Percentiles rank a stretch among this genome's conserved stretches.
Conservation (phyloP, 768 basidiomycete species). For the Botryobasidium botryosum region DNA sequence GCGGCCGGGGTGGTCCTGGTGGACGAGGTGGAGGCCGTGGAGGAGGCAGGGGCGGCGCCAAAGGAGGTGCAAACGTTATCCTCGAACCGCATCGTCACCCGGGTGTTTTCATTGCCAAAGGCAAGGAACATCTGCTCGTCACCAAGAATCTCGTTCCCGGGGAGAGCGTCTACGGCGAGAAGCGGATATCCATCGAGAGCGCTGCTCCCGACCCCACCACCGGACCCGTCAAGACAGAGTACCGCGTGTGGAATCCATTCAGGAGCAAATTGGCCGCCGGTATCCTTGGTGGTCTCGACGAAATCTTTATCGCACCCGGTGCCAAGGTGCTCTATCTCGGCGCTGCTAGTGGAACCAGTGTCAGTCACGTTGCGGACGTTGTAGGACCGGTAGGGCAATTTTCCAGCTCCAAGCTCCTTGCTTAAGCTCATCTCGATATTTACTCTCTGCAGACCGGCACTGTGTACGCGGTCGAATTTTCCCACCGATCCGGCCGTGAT, state of each 20-base stretch:
- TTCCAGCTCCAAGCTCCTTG: not conserved
- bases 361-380: conserved; percentile 97
- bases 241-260: conserved; percentile 99
- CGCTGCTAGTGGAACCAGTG: conserved; percentile 94
- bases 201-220: conserved; percentile 30
- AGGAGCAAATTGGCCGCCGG: conserved; percentile 92
- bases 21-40: conserved; percentile 34
- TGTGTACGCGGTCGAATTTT: conserved; percentile 98
- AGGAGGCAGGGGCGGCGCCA: conserved; percentile 53
- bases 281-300: conserved; percentile 85
- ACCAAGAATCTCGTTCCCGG: conserved; percentile 97
- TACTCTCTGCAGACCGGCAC: conserved; percentile 53
- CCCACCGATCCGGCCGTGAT: conserved; percentile 89
- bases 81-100: conserved; percentile 90
- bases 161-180: conserved; percentile 96
- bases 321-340: conserved; percentile 95
- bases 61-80: conserved; percentile 74
- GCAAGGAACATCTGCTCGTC: conserved; percentile 93
- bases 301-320: conserved; percentile 85
- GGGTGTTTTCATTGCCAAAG: conserved; percentile 92
- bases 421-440: not conserved
- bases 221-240: conserved; percentile 81
- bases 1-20: conserved; percentile 23
- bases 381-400: conserved; percentile 71
- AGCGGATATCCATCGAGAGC: conserved; percentile 76